Base-by-base conservation (phyloP, 345 rosid species). In the Arabis alpina region DNA sequence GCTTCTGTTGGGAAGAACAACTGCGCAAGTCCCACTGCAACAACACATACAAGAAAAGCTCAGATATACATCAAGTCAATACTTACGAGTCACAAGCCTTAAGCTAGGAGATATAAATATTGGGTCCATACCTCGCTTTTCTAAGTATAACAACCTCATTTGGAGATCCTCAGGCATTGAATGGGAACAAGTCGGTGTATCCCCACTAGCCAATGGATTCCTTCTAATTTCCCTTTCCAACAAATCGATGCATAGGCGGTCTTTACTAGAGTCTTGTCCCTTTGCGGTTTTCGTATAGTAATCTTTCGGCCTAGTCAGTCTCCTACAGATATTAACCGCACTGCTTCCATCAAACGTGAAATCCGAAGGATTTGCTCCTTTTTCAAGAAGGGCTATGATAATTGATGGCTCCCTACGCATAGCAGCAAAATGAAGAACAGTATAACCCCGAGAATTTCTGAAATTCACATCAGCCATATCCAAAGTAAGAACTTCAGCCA, bases 1-100 rank as follows among this genome's bases (percentile, higher is more conserved):
- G 99, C 97, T 83, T 94, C 97, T 43, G 88, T 62, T 12, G 99
- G 99, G 67, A 94, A 94, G 62, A 94, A 73, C 54, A 88, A 64
- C 58, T 85, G 82, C 43, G 99, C 98, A 76, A 94, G 91, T 64
- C 92, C 96, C 79, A 94, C 99, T 94, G 82, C 74, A 69, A 65
- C 16, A 19, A 4, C 72, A 51, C 73, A 76, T 24, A 73, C n/a
- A 62, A 25, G 2, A 6, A 23, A 55, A 4, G 2, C 28, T 51
- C 32, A 56, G 48, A n/a, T n/a, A n/a, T n/a, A n/a, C n/a, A n/a
- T n/a, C n/a, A n/a, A n/a, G n/a, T n/a, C n/a, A n/a, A n/a, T n/a
- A n/a, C n/a, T n/a, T n/a, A 19, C 23, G 28, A 61, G 7, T 14
- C 62, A 56, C 10, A 16, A 49, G 41, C 52, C 50, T 62, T 36